phyloP scores from a whole-genome alignment of 768 basidiomycete species.

The Heimioporus sp. region DNA sequence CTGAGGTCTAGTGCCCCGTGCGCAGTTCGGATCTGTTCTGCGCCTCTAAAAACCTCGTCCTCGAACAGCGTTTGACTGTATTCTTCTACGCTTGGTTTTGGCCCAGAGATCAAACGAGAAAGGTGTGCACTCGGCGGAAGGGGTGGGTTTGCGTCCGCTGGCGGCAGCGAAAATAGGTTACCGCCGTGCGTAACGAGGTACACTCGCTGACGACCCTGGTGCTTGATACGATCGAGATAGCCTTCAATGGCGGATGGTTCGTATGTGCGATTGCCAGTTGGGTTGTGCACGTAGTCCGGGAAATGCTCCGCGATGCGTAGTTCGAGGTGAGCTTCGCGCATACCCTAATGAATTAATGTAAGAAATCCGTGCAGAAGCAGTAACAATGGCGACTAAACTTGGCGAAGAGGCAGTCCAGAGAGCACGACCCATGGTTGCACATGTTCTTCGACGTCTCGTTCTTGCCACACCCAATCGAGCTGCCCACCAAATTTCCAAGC shows the following conservation, averaged over 20 bases:
- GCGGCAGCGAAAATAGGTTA: slow-evolving; percentile 59
- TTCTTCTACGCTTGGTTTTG: slow-evolving; percentile 25
- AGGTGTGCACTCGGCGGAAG: slow-evolving; percentile 56
- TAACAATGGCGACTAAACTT: slow-evolving; percentile 43
- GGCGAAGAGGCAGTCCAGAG: slow-evolving; percentile 69
- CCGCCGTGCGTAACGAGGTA: slow-evolving; percentile 77
- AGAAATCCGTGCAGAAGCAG: slow-evolving; percentile 9
- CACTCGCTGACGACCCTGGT: slow-evolving; percentile 53
- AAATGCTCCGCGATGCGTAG: slow-evolving; percentile 73
- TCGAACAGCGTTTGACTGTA: slow-evolving; percentile 39
- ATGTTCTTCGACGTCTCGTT: slow-evolving; percentile 61
- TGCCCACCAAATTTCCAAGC: slow-evolving; percentile 75
- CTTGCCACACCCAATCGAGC: slow-evolving; percentile 85
- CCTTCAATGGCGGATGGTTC: slow-evolving; percentile 88
- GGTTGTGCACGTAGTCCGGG: slow-evolving; percentile 43
- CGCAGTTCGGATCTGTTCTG: slow-evolving; percentile 59
- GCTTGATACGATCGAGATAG: slow-evolving; percentile 70
- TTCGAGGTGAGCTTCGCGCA: slow-evolving; percentile 57
- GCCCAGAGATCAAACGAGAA: slow-evolving; percentile 26
- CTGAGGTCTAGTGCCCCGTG: slow-evolving; percentile 74
- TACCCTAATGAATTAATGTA: slow-evolving; percentile 28
- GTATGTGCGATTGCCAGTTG: slow-evolving; percentile 43
- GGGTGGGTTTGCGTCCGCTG: slow-evolving; percentile 62
- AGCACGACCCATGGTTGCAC: slow-evolving; percentile 70
- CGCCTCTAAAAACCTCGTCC: slow-evolving; percentile 60